phyloP scores from a whole-genome alignment of 1,284 basidiomycete species.

The Lignosus rhinocerotis region DNA sequence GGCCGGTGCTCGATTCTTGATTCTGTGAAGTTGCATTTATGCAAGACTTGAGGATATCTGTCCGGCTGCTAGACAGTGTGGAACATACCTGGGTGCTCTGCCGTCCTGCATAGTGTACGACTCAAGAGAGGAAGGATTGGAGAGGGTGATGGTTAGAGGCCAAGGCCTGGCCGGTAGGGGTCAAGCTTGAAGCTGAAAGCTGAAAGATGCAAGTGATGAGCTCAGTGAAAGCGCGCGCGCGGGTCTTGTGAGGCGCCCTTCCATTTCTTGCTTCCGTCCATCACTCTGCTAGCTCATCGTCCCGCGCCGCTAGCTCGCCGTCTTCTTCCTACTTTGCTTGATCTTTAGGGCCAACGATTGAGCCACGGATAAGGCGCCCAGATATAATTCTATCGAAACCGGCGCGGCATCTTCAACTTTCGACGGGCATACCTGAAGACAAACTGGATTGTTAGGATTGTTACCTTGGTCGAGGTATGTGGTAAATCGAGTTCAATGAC shows the following conservation, averaged over 20 bases:
- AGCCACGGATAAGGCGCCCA: too few species aligned
- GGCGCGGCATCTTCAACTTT: background rate
- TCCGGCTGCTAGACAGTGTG: background rate
- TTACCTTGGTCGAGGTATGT: too few species aligned
- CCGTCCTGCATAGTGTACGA: conserved; percentile 49
- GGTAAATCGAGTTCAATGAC: too few species aligned
- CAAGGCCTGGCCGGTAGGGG: background rate
- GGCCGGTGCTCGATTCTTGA: conserved; percentile 22
- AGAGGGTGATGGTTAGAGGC: background rate
- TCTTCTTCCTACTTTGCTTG: background rate
- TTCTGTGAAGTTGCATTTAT: conserved; percentile 5
- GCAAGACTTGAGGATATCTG: background rate
- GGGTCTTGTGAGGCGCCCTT: background rate
- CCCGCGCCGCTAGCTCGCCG: too few species aligned
- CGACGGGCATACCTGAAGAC: too few species aligned
- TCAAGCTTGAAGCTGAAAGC: too few species aligned
- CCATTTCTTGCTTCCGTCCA: background rate
- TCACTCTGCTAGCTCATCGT: background rate
- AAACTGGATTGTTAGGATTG: too few species aligned
- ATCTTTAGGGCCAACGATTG: background rate
- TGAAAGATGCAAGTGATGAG: too few species aligned
- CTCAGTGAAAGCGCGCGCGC: too few species aligned
- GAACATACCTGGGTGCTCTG: conserved; percentile 49
- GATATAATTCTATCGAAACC: too few species aligned
- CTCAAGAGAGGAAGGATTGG: background rate